These are phyloP conservation scores for Heteromeles arbutifolia DNA, from an alignment of 306 rosid species.

Conservation along the genomic window DNA sequence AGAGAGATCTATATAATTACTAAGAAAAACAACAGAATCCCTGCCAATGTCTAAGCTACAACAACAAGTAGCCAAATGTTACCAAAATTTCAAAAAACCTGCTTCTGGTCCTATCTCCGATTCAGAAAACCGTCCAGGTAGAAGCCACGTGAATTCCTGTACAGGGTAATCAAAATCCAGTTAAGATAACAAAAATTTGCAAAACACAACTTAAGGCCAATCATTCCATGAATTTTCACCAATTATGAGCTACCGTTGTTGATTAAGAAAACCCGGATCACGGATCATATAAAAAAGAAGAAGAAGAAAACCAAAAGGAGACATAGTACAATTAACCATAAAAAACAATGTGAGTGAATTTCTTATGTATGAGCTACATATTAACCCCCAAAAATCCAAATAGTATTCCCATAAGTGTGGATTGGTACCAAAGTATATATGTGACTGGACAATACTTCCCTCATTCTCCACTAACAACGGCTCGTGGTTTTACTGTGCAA, in stretches of 20 bases:
- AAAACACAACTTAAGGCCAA: neutral
- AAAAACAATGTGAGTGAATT: neutral
- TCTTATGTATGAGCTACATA: neutral
- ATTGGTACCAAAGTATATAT: neutral
- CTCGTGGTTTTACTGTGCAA: too few relatives aligned
- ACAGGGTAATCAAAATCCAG: conserved; percentile 20
- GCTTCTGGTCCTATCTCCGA: conserved; percentile 99
- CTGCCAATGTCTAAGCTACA: conserved; percentile 19
- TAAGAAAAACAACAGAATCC: conserved; percentile 1
- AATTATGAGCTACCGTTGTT: neutral
- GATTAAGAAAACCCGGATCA: neutral
- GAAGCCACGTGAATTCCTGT: conserved; percentile 98
- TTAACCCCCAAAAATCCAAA: neutral
- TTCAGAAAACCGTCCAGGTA: conserved; percentile 86
- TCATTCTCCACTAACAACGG: too few relatives aligned
- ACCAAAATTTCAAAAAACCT: conserved; percentile 96
- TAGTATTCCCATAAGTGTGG: neutral
- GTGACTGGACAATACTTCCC: neutral
- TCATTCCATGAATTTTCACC: neutral
- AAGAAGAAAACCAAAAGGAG: neutral
- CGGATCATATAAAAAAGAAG: neutral
- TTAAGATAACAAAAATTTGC: conserved; percentile 17
- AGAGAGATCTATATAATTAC: neutral
- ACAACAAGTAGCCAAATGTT: conserved; percentile 59
- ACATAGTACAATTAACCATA: neutral